Percentiles rank a stretch among this genome's conserved stretches.
Conservation (phyloP, 2,329 filamentous ascomycete species). For the Aspergillus ochraceoroseus region DNA sequence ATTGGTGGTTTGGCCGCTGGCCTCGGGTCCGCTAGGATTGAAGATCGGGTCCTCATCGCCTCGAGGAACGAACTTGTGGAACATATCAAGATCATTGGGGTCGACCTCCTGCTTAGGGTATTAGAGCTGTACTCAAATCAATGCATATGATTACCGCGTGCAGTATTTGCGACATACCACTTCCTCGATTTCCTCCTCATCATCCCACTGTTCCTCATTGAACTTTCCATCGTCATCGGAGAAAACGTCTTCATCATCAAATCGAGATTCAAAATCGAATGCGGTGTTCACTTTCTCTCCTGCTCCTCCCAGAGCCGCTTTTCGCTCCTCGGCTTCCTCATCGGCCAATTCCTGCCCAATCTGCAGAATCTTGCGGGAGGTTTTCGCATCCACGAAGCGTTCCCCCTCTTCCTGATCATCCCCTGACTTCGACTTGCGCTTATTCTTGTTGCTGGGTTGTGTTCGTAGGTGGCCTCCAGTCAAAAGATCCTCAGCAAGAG, state of each 20-base stretch:
- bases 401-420: conserved; percentile 59
- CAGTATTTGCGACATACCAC: conserved; percentile 30
- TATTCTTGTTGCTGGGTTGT: conserved; percentile 66
- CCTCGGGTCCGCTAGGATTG: conserved; percentile 50
- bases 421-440: conserved; percentile 53
- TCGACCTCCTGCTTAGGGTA: conserved; percentile 62
- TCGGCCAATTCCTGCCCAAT: conserved; percentile 85
- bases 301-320: conserved; percentile 35
- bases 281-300: conserved; percentile 53
- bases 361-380: conserved; percentile 80
- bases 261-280: conserved; percentile 75
- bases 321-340: conserved; percentile 61
- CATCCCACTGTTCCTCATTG: conserved; percentile 63
- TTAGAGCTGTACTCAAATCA: conserved; percentile 9
- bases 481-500: conserved; percentile 81
- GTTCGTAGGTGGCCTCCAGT: conserved; percentile 66
- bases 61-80: conserved; percentile 80
- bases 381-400: conserved; percentile 77
- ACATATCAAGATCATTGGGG: conserved; percentile 80
- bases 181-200: conserved; percentile 62
- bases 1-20: conserved; percentile 61
- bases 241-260: conserved; percentile 53
- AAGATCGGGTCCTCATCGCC: conserved; percentile 69
- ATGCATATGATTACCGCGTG: neutral
- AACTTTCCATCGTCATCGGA: conserved; percentile 54